Conservation (phyloP, 2,329 filamentous ascomycete genomes). For the Ramularia endophylla region DNA sequence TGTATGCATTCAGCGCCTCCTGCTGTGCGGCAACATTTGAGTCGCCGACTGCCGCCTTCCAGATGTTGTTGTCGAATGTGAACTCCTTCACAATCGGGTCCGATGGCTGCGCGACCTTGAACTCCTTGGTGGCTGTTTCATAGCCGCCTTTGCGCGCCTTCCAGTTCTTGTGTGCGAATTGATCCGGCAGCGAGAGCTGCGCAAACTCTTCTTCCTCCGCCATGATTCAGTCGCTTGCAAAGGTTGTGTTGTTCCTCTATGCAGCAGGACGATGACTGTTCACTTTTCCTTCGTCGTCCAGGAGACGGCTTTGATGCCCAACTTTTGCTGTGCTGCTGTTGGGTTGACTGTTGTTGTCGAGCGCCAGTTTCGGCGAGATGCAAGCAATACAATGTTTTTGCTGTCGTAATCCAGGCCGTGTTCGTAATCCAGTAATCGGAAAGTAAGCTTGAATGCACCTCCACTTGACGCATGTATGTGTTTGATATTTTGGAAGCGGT, state of each 20-base stretch:
- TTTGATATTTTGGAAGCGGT: too few species aligned
- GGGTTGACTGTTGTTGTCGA: too few species aligned
- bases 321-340: too few species aligned
- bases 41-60: slow-evolving; percentile 89
- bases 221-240: slow-evolving; percentile 47
- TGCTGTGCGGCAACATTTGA: slow-evolving; percentile 96
- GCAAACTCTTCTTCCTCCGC: slow-evolving; percentile 74
- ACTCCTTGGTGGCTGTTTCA: slow-evolving; percentile 83
- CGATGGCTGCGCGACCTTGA: slow-evolving; percentile 75
- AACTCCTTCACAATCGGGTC: slow-evolving; percentile 85
- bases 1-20: slow-evolving; percentile 81
- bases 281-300: not conserved
- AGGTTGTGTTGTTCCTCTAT: not conserved
- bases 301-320: slow-evolving; percentile 2
- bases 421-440: too few species aligned
- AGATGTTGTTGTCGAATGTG: slow-evolving; percentile 72
- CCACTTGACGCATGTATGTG: too few species aligned
- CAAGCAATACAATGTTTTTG: too few species aligned
- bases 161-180: slow-evolving; percentile 90
- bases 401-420: too few species aligned
- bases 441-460: too few species aligned
- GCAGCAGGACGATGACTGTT: not conserved
- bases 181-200: slow-evolving; percentile 68
- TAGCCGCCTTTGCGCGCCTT: slow-evolving; percentile 95
- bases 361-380: too few species aligned